These are phyloP conservation scores for Myriosclerotinia scirpicola DNA, from an alignment of 2,329 filamentous ascomycete genomes.

Conservation along the genomic window DNA sequence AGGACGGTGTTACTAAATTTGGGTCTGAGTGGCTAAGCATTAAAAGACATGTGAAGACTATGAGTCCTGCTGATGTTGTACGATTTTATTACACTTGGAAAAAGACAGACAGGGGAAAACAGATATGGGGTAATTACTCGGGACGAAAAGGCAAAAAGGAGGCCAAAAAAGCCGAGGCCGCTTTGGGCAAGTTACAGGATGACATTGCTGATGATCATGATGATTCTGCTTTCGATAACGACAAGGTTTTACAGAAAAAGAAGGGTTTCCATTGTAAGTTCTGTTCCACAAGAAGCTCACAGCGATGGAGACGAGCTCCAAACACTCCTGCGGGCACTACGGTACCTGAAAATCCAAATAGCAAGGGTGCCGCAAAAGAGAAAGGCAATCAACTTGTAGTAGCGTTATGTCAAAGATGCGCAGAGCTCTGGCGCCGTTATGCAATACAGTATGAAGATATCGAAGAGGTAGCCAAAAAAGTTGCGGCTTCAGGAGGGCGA, in stretches of 20 bases:
- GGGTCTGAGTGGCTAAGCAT: slow-evolving; percentile 87
- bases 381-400: slow-evolving; percentile 73
- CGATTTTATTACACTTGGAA: slow-evolving; percentile 99
- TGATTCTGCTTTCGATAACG: slow-evolving; percentile 91
- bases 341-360: slow-evolving; percentile 61
- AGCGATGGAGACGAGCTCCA: slow-evolving; percentile 90
- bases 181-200: slow-evolving; percentile 75
- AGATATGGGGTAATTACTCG: slow-evolving; percentile 87
- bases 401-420: slow-evolving; percentile 86
- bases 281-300: slow-evolving; percentile 74
- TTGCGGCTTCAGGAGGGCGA: slow-evolving; percentile 73
- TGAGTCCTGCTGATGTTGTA: slow-evolving; percentile 77
- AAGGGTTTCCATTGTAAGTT: slow-evolving; percentile 92
- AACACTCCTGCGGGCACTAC: slow-evolving; percentile 70
- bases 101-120: slow-evolving; percentile 79
- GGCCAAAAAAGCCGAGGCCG: slow-evolving; percentile 69
- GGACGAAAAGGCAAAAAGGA: slow-evolving; percentile 90
- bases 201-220: slow-evolving; percentile 91
- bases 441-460: slow-evolving; percentile 93
- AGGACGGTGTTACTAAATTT: slow-evolving; percentile 85
- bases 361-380: slow-evolving; percentile 66
- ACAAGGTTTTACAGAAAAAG: slow-evolving; percentile 75
- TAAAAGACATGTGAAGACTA: slow-evolving; percentile 80
- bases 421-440: slow-evolving; percentile 92
- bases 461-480: slow-evolving; percentile 87